Base-by-base conservation (phyloP, 306 rosid species). In the Trifolium fragiferum region DNA sequence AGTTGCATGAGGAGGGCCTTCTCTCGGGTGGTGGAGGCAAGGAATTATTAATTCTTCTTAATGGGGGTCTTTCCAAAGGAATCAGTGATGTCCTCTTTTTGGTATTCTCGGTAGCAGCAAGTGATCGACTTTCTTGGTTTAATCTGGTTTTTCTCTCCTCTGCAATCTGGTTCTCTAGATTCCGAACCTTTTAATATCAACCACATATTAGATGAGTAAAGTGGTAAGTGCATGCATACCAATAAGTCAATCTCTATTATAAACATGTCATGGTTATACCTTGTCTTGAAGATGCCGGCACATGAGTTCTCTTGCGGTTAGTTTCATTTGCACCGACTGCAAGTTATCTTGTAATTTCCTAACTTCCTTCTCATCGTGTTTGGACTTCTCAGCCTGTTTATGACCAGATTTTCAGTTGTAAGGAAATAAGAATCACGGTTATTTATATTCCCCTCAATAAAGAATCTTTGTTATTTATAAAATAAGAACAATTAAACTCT, bases 301-400 rank as follows among this genome's bases (percentile, higher is more conserved):
- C 46, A 13, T 75, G 81, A 55, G 83, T 67, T 93, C 98, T 76
- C 88, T 87, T 25, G 97, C 82, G 16, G 92, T 82, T 64, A 90
- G 94, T 83, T 91, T 88, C 47, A 87, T 74, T 74, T 91, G 97
- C 76, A 84, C 16, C 3, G 87, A 77, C 18, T 88, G 90, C 78
- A 88, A 44, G 44, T 70, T 86, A 21, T 91, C 98, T 68, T 93
- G 96, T 59, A 89, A 79, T 77, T 89, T 91, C 76, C 78, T 93
- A 14, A 86, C 87, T 78, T 93, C 98, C 87, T 93, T 93, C 84
- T 93, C 98, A 2, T 89, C 97, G 25, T 91, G 93, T 76, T 93
- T 93, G 69, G 83, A 74, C 80, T 91, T 93, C 54, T 93, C 98
- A 54, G 86, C 91, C 98, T 93, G 19, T 86, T 86, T 63, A 81